Percentiles rank a stretch among this genome's conserved stretches.
Conservation (phyloP, 352 stramenopile species). For the Phytophthora hibernalis region DNA sequence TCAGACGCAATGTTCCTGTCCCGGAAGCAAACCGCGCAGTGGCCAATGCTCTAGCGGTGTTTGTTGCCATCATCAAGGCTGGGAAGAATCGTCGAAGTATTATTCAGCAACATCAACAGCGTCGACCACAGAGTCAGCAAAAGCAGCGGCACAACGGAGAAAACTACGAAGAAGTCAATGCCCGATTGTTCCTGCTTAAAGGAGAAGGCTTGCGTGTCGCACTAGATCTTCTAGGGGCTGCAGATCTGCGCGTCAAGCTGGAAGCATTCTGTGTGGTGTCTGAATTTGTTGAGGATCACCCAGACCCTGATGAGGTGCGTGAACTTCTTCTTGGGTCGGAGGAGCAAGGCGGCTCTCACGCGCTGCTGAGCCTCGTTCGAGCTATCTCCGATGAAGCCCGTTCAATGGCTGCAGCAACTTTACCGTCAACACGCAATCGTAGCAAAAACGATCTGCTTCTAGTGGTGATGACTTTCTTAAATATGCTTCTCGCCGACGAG, state of each 20-base stretch:
- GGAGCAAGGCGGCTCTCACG: slow-evolving; percentile 35
- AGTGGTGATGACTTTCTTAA: slow-evolving; percentile 55
- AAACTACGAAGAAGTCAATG: slow-evolving; percentile 12
- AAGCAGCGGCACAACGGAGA: slow-evolving; percentile 9
- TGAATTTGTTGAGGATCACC: slow-evolving; percentile 57
- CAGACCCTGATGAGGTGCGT: slow-evolving; percentile 27
- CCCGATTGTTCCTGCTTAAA: slow-evolving; percentile 42
- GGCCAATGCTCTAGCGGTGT: slow-evolving; percentile 51
- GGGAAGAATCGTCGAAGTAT: slow-evolving; percentile 29
- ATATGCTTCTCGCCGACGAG: slow-evolving; percentile 59
- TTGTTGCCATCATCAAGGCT: slow-evolving; percentile 51
- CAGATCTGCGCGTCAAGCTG: slow-evolving; percentile 52
- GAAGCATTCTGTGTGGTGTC: slow-evolving; percentile 50
- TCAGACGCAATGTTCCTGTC: slow-evolving; percentile 46
- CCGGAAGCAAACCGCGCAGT: slow-evolving; percentile 45
- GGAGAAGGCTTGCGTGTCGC: slow-evolving; percentile 48
- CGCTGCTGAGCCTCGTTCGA: slow-evolving; percentile 58
- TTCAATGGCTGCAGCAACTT: slow-evolving; percentile 11
- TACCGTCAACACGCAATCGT: slow-evolving; percentile 20
- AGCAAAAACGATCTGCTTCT: slow-evolving; percentile 37
- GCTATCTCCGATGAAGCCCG: slow-evolving; percentile 58
- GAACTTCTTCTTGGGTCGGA: slow-evolving; percentile 40
- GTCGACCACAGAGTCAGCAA: slow-evolving; percentile 25
- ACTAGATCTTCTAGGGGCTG: slow-evolving; percentile 50
- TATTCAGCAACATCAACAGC: slow-evolving; percentile 32